Conservation (phyloP, 192 early-diverging fungal species). For the Coemansia sp. region DNA sequence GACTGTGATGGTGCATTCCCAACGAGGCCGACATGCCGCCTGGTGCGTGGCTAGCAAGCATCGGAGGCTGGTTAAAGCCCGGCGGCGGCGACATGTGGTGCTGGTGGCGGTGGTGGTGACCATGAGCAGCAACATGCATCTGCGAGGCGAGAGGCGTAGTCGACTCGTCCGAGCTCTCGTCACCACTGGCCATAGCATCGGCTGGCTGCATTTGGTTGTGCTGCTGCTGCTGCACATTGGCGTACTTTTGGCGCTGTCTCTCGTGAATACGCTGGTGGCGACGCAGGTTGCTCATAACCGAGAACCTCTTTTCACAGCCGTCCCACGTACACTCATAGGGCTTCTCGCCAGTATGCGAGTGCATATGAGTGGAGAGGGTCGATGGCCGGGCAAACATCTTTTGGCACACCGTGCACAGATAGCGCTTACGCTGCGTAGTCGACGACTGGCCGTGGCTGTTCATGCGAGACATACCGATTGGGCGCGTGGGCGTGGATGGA, state of each 20-base stretch:
- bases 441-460: constrained; percentile 45
- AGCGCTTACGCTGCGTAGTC: constrained; percentile 60
- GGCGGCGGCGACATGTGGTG: constrained; percentile 38
- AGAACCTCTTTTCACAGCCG: constrained; percentile 69
- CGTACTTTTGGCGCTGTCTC: constrained; percentile 50
- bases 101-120: constrained; percentile 5
- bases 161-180: constrained; percentile 36
- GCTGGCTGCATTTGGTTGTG: constrained; percentile 11
- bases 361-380: constrained; percentile 56
- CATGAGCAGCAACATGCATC: constrained; percentile 20
- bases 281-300: constrained; percentile 71
- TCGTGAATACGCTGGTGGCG: constrained; percentile 67
- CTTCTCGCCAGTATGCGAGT: constrained; percentile 60
- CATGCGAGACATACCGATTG: constrained; percentile 28
- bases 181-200: constrained; percentile 8
- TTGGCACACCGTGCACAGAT: constrained; percentile 55
- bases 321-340: constrained; percentile 61
- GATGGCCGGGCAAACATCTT: constrained; percentile 58
- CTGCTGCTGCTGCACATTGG: constrained; percentile 42
- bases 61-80: constrained; percentile 8
- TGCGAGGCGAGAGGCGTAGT: constrained; percentile 47
- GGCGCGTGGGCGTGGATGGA: constrained; percentile 33
- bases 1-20: constrained; percentile 10
- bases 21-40: constrained; percentile 10
- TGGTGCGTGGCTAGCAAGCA: constrained; percentile 7